Evolutionary conservation across 129 eudicot genomes (phyloP).

Genomic region (Pseudognaphalium luteoalbum): DNA sequence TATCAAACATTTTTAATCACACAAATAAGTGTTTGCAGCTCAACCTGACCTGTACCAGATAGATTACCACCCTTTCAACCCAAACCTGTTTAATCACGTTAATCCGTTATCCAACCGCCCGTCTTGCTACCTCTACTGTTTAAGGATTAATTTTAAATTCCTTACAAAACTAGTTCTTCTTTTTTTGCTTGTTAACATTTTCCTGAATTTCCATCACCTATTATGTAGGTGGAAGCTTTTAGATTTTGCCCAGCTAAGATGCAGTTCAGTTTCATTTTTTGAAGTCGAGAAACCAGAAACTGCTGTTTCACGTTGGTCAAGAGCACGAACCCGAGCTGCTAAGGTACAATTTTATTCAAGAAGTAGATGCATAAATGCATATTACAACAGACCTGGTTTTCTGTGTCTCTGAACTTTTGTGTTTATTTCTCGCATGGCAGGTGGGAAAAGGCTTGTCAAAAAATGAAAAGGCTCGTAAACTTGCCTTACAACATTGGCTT

Average conservation of each 20-base stretch:
- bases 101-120: not conserved
- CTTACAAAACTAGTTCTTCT: not conserved
- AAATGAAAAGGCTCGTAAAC: conserved; percentile 84
- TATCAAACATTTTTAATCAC: not conserved
- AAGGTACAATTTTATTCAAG: conserved; percentile 44
- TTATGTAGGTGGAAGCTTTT: conserved; percentile 48
- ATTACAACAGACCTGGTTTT: not conserved
- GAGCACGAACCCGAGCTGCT: conserved; percentile 86
- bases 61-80: too few relatives aligned
- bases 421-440: conserved; percentile 36
- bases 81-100: too few relatives aligned
- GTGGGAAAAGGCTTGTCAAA: conserved; percentile 90
- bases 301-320: conserved; percentile 79
- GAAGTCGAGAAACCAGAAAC: conserved; percentile 75
- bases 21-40: not conserved
- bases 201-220: not conserved
- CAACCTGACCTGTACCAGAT: not conserved
- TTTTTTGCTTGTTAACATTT: not conserved
- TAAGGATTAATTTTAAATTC: not conserved
- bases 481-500: conserved; percentile 93
- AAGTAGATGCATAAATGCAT: not conserved
- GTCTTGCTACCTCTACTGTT: not conserved
- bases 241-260: conserved; percentile 67
- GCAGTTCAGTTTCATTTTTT: conserved; percentile 71
- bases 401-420: conserved; percentile 12